phyloP scores from a whole-genome alignment of 2,329 filamentous ascomycete species.

The Pseudogymnoascus pannorum region DNA sequence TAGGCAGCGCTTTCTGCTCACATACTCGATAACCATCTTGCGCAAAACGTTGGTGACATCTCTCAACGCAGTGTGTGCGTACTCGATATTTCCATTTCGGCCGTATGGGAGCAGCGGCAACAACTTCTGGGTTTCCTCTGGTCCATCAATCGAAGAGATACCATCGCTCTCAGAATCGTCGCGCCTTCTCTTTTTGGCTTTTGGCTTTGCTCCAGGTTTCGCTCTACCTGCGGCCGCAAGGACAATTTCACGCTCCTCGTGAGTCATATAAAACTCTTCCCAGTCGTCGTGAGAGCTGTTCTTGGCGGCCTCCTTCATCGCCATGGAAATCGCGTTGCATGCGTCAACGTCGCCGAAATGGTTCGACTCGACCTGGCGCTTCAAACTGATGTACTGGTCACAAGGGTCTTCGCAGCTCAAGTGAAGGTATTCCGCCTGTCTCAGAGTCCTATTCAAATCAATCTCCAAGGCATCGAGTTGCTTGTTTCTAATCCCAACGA shows the following conservation, averaged over 20 bases:
- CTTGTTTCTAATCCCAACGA: constrained; percentile 26
- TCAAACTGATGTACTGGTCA: constrained; percentile 26
- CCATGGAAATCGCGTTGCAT: not conserved
- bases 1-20: constrained; percentile 28
- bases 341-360: constrained; percentile 8
- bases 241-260: constrained; percentile 4
- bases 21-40: constrained; percentile 25
- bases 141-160: constrained; percentile 1
- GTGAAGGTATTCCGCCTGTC: constrained; percentile 28
- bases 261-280: constrained; percentile 22
- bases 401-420: constrained; percentile 20
- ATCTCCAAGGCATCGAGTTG: constrained; percentile 21
- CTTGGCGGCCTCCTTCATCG: constrained; percentile 15
- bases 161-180: constrained; percentile 12
- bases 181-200: constrained; percentile 9
- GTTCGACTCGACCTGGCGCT: not conserved
- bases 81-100: constrained; percentile 14
- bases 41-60: constrained; percentile 21
- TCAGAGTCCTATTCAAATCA: constrained; percentile 22
- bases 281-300: constrained; percentile 25
- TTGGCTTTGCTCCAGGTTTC: constrained; percentile 2
- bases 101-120: constrained; percentile 13
- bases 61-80: constrained; percentile 17
- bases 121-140: constrained; percentile 12
- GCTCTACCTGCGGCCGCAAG: not conserved